phyloP scores from a whole-genome alignment of 2,329 filamentous ascomycete genomes.

The Xylariaceae sp. region DNA sequence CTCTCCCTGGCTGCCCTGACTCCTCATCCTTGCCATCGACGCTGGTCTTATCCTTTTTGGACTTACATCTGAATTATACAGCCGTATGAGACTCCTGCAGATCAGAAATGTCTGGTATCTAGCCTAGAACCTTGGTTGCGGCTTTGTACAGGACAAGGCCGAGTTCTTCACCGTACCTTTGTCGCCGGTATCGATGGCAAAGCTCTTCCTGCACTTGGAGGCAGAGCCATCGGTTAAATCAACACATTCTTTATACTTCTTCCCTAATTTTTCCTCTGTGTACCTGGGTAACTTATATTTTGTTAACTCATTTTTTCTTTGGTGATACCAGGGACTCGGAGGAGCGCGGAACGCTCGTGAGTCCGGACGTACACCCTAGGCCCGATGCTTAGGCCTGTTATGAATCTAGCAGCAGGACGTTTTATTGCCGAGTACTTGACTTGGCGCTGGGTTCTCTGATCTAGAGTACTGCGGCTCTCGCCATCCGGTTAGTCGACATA shows the following conservation, averaged over 20 bases:
- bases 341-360: slow-evolving; percentile 47
- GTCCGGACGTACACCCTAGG: slow-evolving; percentile 63
- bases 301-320: neutral
- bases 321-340: neutral
- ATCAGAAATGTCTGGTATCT: slow-evolving; percentile 48
- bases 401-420: slow-evolving; percentile 63
- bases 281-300: neutral
- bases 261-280: neutral
- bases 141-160: slow-evolving; percentile 50
- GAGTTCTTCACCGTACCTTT: slow-evolving; percentile 58
- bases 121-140: slow-evolving; percentile 60
- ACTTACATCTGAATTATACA: slow-evolving; percentile 54
- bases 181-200: slow-evolving; percentile 58
- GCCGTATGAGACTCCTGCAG: slow-evolving; percentile 54
- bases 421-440: slow-evolving; percentile 63
- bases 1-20: slow-evolving; percentile 50
- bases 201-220: neutral
- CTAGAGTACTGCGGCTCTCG: slow-evolving; percentile 59
- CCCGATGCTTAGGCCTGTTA: slow-evolving; percentile 63
- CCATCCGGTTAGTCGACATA: slow-evolving; percentile 60
- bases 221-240: neutral
- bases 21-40: slow-evolving; percentile 54
- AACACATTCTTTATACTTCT: neutral
- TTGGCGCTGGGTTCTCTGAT: slow-evolving; percentile 73
- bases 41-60: slow-evolving; percentile 51